Evolutionary conservation across 2,329 filamentous ascomycete genomes (phyloP).

Genomic region (Botrytis fragariae): DNA sequence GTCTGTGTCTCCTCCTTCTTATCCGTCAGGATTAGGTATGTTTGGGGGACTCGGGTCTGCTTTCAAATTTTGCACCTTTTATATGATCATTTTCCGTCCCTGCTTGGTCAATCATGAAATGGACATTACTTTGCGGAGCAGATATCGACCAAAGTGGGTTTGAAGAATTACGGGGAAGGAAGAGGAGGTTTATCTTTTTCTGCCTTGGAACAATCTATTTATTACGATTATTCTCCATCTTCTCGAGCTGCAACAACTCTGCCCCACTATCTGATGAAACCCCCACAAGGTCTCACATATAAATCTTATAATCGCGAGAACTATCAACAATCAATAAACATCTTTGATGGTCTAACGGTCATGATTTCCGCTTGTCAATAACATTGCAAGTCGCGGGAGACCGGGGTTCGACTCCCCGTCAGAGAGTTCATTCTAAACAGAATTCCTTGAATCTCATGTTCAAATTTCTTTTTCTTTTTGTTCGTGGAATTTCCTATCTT

Average conservation of each 20-base stretch:
- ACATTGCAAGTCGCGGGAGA: conserved; percentile 27
- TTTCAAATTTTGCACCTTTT: not conserved
- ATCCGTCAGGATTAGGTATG: not conserved
- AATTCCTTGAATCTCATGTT: not conserved
- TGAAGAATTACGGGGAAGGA: not conserved
- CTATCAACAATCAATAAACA: not conserved
- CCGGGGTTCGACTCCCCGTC: conserved; percentile 34
- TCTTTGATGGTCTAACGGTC: conserved; percentile 40
- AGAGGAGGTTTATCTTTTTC: not conserved
- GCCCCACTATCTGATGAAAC: not conserved
- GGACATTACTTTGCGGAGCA: not conserved
- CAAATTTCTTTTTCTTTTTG: not conserved
- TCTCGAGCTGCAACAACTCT: not conserved
- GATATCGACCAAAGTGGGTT: not conserved
- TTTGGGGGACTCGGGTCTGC: not conserved
- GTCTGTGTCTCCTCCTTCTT: not conserved
- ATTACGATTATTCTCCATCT: not conserved
- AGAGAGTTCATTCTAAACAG: not conserved
- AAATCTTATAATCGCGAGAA: rapidly evolving
- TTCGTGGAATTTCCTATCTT: not conserved
- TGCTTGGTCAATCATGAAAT: not conserved
- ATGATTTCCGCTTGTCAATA: conserved; percentile 41
- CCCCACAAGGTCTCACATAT: not conserved
- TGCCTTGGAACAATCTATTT: not conserved
- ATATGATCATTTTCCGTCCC: not conserved